Evolutionary conservation across 148 eudicot genomes (phyloP).

Genomic region (Mesembryanthemum crystallinum): DNA sequence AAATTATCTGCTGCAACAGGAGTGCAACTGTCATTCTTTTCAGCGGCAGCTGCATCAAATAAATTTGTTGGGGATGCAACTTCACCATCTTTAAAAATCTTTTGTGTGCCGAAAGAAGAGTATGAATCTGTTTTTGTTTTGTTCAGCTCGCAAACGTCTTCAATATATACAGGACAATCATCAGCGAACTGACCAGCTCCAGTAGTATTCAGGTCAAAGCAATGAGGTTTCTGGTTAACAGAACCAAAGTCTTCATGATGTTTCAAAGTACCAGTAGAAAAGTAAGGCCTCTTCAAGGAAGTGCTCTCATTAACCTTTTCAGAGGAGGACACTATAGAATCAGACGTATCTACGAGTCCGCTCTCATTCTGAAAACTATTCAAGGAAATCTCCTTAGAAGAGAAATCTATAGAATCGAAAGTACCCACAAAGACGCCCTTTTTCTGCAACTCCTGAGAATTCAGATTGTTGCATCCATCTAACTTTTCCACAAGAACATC

Average conservation of each 20-base stretch:
- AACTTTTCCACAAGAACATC: constrained; percentile 29
- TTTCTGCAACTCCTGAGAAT: constrained; percentile 30
- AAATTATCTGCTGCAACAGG: background rate
- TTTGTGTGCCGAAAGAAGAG: constrained; percentile 21
- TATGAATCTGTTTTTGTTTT: constrained; percentile 26
- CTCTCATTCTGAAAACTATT: constrained; percentile 29
- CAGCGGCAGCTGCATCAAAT: constrained; percentile 10
- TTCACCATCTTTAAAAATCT: constrained; percentile 21
- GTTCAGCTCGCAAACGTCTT: constrained; percentile 24
- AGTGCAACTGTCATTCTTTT: constrained; percentile 1
- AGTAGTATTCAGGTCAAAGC: constrained; percentile 30
- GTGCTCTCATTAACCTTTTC: constrained; percentile 22
- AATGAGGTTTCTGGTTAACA: constrained; percentile 16
- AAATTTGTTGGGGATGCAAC: constrained; percentile 21
- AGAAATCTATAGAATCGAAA: constrained; percentile 11
- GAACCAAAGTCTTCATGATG: constrained; percentile 21
- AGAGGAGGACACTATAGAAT: constrained; percentile 5
- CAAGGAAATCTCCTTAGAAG: constrained; percentile 18
- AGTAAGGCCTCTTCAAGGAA: constrained; percentile 26
- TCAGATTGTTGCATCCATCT: constrained; percentile 32
- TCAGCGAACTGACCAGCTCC: constrained; percentile 30
- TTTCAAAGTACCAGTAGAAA: constrained; percentile 11
- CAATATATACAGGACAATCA: constrained; percentile 20
- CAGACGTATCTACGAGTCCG: constrained; percentile 9
- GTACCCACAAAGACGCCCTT: constrained; percentile 13